Evolutionary conservation across 139 green algal species (phyloP), one percentile per base, ranked within the genome.

Genomic region (Volvox reticuliferus): DNA sequence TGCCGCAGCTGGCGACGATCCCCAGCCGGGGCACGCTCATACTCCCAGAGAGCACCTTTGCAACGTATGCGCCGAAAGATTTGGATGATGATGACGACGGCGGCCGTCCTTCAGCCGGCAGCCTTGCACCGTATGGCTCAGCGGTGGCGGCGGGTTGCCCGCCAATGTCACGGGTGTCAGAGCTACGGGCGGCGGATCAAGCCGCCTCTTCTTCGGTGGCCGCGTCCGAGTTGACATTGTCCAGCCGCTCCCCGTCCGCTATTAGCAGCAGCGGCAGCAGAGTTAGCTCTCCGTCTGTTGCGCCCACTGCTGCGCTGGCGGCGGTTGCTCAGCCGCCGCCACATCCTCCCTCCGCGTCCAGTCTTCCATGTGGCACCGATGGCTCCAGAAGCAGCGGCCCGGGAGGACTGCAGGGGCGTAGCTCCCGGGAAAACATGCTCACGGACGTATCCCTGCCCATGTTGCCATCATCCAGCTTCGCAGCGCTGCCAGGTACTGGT

Each of bases 41-140:
- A 69, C 86, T 90, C 20, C 86, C 86, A 2, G 86, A 83, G 73
- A 90, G 86, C 86, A 84, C 71, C 86, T 90, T 90, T 26, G 86
- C 86, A 18, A 90, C 71, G 1, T n/a, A 90, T 55, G 86, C 86
- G 30, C 86, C 71, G 0, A 50, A 84, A 14, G n/a, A 90, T 32
- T 32, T 90, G 73, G 86, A 90, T 19, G 86, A 90, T 9, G 85
- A 89, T 28, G 86, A 90, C 18, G 86, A 83, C 28, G 69, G 71
- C 26, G 17, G 17, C 33, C 32, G 65, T 24, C 65, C 24, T 9
- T 73, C n/a, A 17, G 14, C 3, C 67, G 83, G 2, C 61, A 61
- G 13, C 36, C 68, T 89, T 69, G 17, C 28, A 71, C 85, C 85
- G 69, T 89, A 89, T 37, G 85, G 85, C 18, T 82, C 69, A 9